Conservation (phyloP, 768 basidiomycete genomes). For the Lactarius evosmus region DNA sequence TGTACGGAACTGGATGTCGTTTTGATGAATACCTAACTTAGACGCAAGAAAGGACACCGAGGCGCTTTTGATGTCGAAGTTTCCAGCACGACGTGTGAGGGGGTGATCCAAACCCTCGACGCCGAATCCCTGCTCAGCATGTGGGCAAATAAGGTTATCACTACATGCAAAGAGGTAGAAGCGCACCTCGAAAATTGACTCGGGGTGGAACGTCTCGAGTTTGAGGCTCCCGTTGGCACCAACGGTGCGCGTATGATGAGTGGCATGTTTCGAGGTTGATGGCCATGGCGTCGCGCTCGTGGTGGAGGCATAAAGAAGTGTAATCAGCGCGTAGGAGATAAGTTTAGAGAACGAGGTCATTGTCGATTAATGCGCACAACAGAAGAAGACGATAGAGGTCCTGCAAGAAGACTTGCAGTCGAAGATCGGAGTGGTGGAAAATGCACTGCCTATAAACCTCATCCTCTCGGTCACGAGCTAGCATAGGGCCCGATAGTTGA, state of each 20-base stretch:
- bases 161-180: background rate
- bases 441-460: background rate
- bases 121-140: conserved; percentile 31
- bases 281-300: conserved; percentile 29
- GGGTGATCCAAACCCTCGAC: conserved; percentile 30
- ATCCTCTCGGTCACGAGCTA: background rate
- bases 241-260: conserved; percentile 30
- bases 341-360: conserved; percentile 29
- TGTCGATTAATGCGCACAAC: background rate
- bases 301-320: conserved; percentile 28
- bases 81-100: conserved; percentile 28
- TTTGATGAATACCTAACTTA: conserved; percentile 27
- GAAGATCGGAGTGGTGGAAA: background rate
- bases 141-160: background rate
- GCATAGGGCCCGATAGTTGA: background rate
- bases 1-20: conserved; percentile 27
- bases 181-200: conserved; percentile 32
- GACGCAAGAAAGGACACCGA: conserved; percentile 31
- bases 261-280: conserved; percentile 29
- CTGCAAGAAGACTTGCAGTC: background rate
- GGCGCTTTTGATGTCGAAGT: conserved; percentile 29
- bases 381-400: background rate
- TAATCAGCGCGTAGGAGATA: conserved; percentile 29
- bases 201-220: conserved; percentile 32
- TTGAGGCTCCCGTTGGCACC: conserved; percentile 23